Percentiles rank a stretch among this genome's conserved stretches.
These are phyloP conservation scores for Phaeoacremonium minimum DNA, from an alignment of 2,329 filamentous ascomycete species.

Conservation along the genomic window DNA sequence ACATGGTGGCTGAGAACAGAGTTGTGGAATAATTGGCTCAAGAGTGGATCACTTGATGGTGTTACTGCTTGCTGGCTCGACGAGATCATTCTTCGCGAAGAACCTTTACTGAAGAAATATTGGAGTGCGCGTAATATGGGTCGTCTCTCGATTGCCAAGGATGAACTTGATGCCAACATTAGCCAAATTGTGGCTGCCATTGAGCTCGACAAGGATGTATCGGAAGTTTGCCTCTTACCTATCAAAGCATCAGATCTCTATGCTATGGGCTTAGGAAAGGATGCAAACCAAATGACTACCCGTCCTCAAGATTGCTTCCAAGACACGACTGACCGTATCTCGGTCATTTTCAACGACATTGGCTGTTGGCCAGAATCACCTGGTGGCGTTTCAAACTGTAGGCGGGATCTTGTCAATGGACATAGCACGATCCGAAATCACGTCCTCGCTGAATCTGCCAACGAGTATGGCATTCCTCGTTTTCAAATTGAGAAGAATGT, in stretches of 20 bases:
- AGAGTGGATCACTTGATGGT: slow-evolving; percentile 37
- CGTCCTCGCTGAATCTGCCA: slow-evolving; percentile 49
- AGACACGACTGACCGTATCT: slow-evolving; percentile 41
- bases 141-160: slow-evolving; percentile 33
- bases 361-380: slow-evolving; percentile 50
- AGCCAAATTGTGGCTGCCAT: slow-evolving; percentile 30
- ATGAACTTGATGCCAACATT: slow-evolving; percentile 31
- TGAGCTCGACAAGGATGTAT: slow-evolving; percentile 31
- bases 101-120: slow-evolving; percentile 37
- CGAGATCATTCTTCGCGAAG: slow-evolving; percentile 39
- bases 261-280: slow-evolving; percentile 34
- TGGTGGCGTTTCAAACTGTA: slow-evolving; percentile 50
- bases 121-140: slow-evolving; percentile 39
- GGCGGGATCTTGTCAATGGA: slow-evolving; percentile 50
- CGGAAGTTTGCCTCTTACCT: slow-evolving; percentile 28
- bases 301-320: slow-evolving; percentile 34
- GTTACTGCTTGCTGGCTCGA: slow-evolving; percentile 46
- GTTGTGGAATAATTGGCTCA: slow-evolving; percentile 46
- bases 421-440: slow-evolving; percentile 49
- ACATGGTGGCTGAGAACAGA: slow-evolving; percentile 42
- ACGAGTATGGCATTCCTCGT: slow-evolving; percentile 49
- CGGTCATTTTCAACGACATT: slow-evolving; percentile 47
- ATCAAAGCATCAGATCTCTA: slow-evolving; percentile 34
- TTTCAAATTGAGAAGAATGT: slow-evolving; percentile 52
- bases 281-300: slow-evolving; percentile 32